Evolutionary conservation across 352 stramenopile species (phyloP), one percentile per base, ranked within the genome.

Genomic region (Thraustotheca clavata): DNA sequence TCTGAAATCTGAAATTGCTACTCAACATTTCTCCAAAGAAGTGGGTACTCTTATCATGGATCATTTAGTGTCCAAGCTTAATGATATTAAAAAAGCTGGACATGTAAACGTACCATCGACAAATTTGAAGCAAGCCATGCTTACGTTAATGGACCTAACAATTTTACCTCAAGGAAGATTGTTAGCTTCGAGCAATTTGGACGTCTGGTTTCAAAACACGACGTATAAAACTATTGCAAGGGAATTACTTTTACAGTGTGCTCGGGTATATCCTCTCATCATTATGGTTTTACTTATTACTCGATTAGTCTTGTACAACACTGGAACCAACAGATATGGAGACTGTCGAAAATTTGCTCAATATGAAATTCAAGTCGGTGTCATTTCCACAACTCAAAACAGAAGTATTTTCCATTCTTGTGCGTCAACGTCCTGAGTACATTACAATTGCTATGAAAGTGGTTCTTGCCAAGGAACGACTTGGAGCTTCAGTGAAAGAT

Each of bases 311-410:
- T 5, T 91, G 82, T 62, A 84, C 76, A 20, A 80, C 83, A 1
- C 79, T 80, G 16, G 77, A 85, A 27, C 47, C 71, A 1, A 40
- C 76, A 0, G 83, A 92, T 57, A 67, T 89, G 26, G 54, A 76
- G 4, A 87, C 79, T 0, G 83, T 90, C 5, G 81, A 94, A 54
- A 29, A 86, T 31, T 47, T 94, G 14, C 68, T 94, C 1, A 94
- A 91, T 55, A 69, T 94, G 54, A 91, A 91, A 65, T 73, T 91
- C 11, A 94, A 94, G 71, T 88, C 85, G 6, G 90, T 83, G 7
- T 91, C 91, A 80, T 92, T 94, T 33, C 57, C 57, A 16, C 85
- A 94, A 54, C 70, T 91, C 4, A 91, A 92, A 59, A 81, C 91
- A 24, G 85, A 94, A 70, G 83, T 80, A 0, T 81, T 94, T 34